These are phyloP conservation scores for Cryptosporidium sp. DNA, from an alignment of 169 alveolate species.

Conservation along the genomic window DNA sequence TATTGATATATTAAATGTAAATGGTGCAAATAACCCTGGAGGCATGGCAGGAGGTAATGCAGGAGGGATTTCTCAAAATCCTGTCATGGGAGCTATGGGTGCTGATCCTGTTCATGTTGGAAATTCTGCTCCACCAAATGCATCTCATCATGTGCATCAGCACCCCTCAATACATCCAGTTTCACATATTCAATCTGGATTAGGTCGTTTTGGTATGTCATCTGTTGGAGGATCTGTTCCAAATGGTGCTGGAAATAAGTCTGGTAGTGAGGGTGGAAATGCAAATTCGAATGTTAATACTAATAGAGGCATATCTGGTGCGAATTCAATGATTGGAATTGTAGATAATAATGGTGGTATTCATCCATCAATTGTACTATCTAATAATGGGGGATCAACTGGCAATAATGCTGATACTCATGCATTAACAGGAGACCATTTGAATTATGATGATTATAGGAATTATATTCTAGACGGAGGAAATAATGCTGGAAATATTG, in stretches of 20 bases:
- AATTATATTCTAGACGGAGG: conserved; percentile 61
- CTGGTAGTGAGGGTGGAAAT: conserved; percentile 2
- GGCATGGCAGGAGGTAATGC: conserved; percentile 10
- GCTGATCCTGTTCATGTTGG: conserved; percentile 51
- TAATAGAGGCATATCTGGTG: conserved; percentile 3
- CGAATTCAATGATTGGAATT: conserved; percentile 18
- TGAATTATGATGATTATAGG: conserved; percentile 71
- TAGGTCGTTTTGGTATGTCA: conserved; percentile 48
- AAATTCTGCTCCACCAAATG: not conserved
- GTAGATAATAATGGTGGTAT: conserved; percentile 22
- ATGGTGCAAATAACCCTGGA: conserved; percentile 18
- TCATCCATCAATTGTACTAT: conserved; percentile 31
- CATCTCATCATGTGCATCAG: conserved; percentile 8
- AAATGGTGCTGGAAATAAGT: conserved; percentile 3
- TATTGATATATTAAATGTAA: conserved; percentile 43
- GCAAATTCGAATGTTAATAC: not conserved
- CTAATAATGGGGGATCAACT: not conserved
- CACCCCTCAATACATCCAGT: conserved; percentile 43
- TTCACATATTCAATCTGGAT: conserved; percentile 12
- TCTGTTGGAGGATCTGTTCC: conserved; percentile 19
- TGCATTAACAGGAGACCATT: conserved; percentile 32
- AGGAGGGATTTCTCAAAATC: not conserved
- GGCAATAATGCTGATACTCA: not conserved
- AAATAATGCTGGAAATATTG: not conserved
- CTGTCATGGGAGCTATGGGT: conserved; percentile 57